Percentiles rank a stretch among this genome's conserved stretches.
Conservation (phyloP, 805 yeast genomes). For the Limtongia smithiae region DNA sequence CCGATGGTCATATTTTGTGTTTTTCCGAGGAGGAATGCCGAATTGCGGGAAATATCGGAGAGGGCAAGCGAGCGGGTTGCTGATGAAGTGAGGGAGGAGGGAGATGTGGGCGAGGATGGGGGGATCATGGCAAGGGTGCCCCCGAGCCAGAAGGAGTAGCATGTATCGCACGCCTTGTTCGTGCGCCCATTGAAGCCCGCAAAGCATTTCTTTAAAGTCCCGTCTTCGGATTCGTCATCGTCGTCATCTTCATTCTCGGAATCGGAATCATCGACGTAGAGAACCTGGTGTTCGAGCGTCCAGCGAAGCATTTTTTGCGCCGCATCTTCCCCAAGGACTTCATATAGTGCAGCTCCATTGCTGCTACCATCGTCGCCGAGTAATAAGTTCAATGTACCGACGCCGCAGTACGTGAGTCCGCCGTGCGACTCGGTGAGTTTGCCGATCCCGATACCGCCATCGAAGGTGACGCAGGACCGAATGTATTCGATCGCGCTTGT, state of each 20-base stretch:
- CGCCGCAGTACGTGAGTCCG: constrained; percentile 82
- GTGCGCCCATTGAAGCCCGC: constrained; percentile 74
- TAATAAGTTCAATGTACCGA: constrained; percentile 54
- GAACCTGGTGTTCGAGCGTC: constrained; percentile 19
- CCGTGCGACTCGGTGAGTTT: constrained; percentile 67
- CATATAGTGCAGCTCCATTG: neutral
- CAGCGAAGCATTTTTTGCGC: constrained; percentile 15
- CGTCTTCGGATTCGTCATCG: constrained; percentile 1
- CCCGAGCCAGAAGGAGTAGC: constrained; percentile 95
- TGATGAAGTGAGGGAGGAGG: neutral
- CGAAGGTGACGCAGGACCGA: constrained; percentile 40
- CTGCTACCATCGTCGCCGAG: constrained; percentile 18
- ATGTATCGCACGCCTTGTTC: constrained; percentile 93
- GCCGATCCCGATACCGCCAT: constrained; percentile 59
- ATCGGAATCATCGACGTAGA: neutral
- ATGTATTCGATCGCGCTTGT: constrained; percentile 41
- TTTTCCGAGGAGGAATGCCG: constrained; percentile 9
- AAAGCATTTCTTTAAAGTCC: neutral
- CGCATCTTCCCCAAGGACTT: neutral
- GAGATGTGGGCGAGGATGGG: neutral
- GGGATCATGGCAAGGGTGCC: constrained; percentile 26
- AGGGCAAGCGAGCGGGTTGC: constrained; percentile 1
- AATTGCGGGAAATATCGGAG: constrained; percentile 1
- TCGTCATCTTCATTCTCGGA: neutral
- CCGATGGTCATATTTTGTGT: constrained; percentile 26